phyloP scores from a whole-genome alignment of 495 filamentous ascomycete species.

The Hypoxylon subgilvum region DNA sequence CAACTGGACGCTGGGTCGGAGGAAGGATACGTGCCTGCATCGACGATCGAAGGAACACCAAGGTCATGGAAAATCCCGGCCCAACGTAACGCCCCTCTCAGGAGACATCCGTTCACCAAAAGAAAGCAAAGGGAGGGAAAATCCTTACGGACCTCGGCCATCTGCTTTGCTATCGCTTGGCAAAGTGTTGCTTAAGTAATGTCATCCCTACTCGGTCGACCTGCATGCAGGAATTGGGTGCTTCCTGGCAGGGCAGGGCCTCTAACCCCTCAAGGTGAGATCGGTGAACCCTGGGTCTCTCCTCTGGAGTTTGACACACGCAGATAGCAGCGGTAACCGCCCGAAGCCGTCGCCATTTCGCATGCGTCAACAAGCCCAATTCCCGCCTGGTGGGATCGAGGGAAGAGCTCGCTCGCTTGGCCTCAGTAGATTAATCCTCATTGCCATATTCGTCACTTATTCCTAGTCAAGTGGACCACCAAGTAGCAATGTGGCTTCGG shows the following conservation, averaged over 20 bases:
- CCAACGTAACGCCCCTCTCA: constrained; percentile 28
- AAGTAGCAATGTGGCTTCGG: constrained; percentile 32
- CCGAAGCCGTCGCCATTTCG: constrained; percentile 18
- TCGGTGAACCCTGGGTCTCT: constrained; percentile 28
- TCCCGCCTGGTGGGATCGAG: constrained; percentile 12
- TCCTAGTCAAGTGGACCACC: constrained; percentile 30
- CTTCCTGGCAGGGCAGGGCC: constrained; percentile 14
- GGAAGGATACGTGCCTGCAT: constrained; percentile 37
- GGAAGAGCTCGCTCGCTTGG: constrained; percentile 15
- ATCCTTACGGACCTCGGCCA: constrained; percentile 26
- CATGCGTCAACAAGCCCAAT: constrained; percentile 23
- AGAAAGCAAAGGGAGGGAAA: constrained; percentile 25
- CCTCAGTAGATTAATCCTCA: constrained; percentile 29
- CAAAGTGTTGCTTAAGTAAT: constrained; percentile 34
- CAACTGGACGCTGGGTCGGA: constrained; percentile 25
- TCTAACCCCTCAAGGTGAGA: constrained; percentile 31
- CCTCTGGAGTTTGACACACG: constrained; percentile 10
- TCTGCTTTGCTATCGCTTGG: constrained; percentile 38
- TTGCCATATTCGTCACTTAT: constrained; percentile 26
- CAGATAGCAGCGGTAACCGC: constrained; percentile 18
- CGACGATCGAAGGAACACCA: constrained; percentile 38
- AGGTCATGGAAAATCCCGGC: constrained; percentile 30
- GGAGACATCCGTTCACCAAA: constrained; percentile 16
- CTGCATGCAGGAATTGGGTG: constrained; percentile 35
- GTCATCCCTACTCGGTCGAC: constrained; percentile 38